Conservation (phyloP, 202 grass and related monocot species). For the Zoysia matrella region DNA sequence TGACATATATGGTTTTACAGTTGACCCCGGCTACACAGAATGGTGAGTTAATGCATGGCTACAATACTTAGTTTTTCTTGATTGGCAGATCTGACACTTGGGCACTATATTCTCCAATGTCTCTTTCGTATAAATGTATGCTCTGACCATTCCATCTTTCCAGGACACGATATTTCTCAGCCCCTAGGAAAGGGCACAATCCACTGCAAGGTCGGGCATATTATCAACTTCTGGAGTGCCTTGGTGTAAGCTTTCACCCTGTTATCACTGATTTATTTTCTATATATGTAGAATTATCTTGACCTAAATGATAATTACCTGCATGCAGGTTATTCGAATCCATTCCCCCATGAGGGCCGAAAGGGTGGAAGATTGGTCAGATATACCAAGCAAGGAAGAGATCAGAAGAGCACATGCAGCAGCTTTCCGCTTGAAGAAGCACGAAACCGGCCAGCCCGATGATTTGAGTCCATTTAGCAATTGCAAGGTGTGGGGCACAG, state of each 20-base stretch:
- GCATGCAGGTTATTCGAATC: too few species aligned
- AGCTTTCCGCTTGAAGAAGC: slow-evolving; percentile 68
- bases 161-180: slow-evolving; percentile 94
- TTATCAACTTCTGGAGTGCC: slow-evolving; percentile 98
- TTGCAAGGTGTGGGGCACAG: slow-evolving; percentile 91
- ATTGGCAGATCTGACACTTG: slow-evolving; percentile 2
- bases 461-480: slow-evolving; percentile 40
- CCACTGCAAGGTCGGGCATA: slow-evolving; percentile 96
- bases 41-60: slow-evolving; percentile 63
- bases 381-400: slow-evolving; percentile 68
- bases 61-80: slow-evolving; percentile 15
- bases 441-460: slow-evolving; percentile 48
- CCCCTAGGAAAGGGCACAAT: slow-evolving; percentile 89
- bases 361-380: too few species aligned
- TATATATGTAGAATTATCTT: not conserved
- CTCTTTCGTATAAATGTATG: slow-evolving; percentile 25
- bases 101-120: not conserved
- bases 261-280: not conserved
- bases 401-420: slow-evolving; percentile 67
- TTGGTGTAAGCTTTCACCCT: slow-evolving; percentile 66
- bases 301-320: too few species aligned
- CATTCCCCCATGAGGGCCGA: too few species aligned
- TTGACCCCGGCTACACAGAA: slow-evolving; percentile 95
- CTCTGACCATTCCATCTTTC: slow-evolving; percentile 44
- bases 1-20: slow-evolving; percentile 92